Evolutionary conservation across 2,329 filamentous ascomycete genomes (phyloP).

Genomic region (Aspergillus sp.): DNA sequence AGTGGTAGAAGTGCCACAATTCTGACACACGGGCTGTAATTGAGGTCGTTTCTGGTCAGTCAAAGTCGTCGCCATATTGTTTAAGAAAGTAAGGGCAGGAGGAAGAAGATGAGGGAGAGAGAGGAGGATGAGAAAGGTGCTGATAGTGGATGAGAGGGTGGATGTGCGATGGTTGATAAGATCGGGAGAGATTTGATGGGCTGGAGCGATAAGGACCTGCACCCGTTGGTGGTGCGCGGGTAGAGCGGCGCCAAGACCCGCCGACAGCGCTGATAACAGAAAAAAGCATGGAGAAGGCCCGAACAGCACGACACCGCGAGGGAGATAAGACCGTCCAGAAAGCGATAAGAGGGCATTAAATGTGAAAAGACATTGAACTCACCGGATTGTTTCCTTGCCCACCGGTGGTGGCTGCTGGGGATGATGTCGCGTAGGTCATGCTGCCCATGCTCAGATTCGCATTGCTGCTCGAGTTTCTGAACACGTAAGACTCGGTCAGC

Average conservation of each 20-base stretch:
- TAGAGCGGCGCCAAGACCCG: slow-evolving; percentile 33
- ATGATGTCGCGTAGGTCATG: slow-evolving; percentile 60
- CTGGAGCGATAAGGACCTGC: slow-evolving; percentile 44
- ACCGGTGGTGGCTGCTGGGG: slow-evolving; percentile 60
- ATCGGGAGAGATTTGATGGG: slow-evolving; percentile 38
- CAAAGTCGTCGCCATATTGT: slow-evolving; percentile 41
- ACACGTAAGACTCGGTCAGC: slow-evolving; percentile 18
- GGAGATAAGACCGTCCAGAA: slow-evolving; percentile 2
- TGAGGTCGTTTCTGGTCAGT: slow-evolving; percentile 52
- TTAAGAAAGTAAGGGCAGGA: slow-evolving; percentile 9
- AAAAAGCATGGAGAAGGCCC: slow-evolving; percentile 2
- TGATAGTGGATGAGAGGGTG: slow-evolving; percentile 29
- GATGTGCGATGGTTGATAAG: slow-evolving; percentile 36
- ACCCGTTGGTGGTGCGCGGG: slow-evolving; percentile 15
- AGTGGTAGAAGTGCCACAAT: slow-evolving; percentile 92
- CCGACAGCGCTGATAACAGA: slow-evolving; percentile 26
- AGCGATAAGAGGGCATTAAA: slow-evolving; percentile 5
- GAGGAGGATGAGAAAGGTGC: slow-evolving; percentile 16
- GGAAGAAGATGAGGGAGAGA: slow-evolving; percentile 12
- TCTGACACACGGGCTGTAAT: slow-evolving; percentile 91
- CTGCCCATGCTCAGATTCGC: slow-evolving; percentile 50
- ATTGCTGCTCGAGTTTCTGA: slow-evolving; percentile 37
- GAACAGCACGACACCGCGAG: not conserved
- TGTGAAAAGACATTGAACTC: slow-evolving; percentile 23
- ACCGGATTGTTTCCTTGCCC: slow-evolving; percentile 52